These are phyloP conservation scores for Colletotrichum sp. DNA, from an alignment of 2,329 filamentous ascomycete species.

Conservation along the genomic window DNA sequence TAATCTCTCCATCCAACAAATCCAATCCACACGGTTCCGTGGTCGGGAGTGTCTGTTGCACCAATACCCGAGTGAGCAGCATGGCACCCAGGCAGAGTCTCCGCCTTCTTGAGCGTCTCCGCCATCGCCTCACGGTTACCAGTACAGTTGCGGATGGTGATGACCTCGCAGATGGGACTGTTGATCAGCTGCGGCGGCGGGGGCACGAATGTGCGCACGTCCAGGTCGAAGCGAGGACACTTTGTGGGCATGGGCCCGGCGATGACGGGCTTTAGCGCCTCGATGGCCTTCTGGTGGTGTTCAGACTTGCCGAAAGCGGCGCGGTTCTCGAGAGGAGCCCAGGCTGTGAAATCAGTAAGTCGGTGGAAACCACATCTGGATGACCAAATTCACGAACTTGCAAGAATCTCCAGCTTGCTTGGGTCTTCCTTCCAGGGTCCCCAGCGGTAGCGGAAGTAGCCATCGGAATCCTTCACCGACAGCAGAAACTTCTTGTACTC, in stretches of 20 bases:
- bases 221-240: constrained; percentile 10
- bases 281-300: constrained; percentile 6
- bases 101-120: neutral
- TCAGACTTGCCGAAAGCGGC: constrained; percentile 2
- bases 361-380: neutral
- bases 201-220: neutral
- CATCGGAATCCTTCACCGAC: constrained; percentile 1
- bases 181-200: constrained; percentile 14
- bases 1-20: constrained; percentile 8
- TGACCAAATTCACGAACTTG: neutral
- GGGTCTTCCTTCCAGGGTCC: constrained; percentile 12
- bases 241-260: neutral
- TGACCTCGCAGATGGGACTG: constrained; percentile 13
- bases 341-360: neutral
- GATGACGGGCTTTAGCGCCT: neutral
- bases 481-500: constrained; percentile 13
- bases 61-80: constrained; percentile 1
- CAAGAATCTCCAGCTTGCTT: constrained; percentile 4
- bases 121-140: neutral
- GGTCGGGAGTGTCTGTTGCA: neutral
- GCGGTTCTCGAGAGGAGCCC: neutral
- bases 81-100: neutral
- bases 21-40: constrained; percentile 11
- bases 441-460: constrained; percentile 19
- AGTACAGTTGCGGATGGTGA: neutral